Evolutionary conservation across 2,329 filamentous ascomycete genomes (phyloP).

Genomic region (Bipolaris oryzae): DNA sequence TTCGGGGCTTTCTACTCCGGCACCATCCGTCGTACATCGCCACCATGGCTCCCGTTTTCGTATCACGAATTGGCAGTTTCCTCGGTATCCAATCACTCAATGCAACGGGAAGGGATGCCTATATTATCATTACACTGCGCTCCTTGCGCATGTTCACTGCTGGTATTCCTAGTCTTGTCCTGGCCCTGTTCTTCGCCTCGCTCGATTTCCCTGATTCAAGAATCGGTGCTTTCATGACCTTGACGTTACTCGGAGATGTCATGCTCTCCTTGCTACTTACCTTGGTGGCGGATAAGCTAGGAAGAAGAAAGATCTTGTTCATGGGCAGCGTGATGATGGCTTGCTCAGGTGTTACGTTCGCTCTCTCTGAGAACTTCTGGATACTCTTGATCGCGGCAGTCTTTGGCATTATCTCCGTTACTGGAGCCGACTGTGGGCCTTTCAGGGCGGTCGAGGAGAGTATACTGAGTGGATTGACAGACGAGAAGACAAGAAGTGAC

Average conservation of each 20-base stretch:
- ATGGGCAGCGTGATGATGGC: conserved; percentile 47
- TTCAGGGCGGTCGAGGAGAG: conserved; percentile 47
- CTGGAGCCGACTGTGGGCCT: conserved; percentile 44
- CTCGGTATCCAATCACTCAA: conserved; percentile 42
- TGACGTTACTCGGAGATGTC: conserved; percentile 50
- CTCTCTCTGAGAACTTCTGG: conserved; percentile 47
- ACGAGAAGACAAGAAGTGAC: conserved; percentile 44
- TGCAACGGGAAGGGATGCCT: conserved; percentile 45
- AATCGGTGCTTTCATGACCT: conserved; percentile 51
- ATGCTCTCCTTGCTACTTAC: conserved; percentile 45
- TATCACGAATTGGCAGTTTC: conserved; percentile 34
- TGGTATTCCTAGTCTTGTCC: conserved; percentile 47
- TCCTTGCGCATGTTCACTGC: conserved; percentile 45
- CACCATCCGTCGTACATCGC: background rate
- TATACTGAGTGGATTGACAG: conserved; percentile 45
- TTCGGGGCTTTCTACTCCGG: background rate
- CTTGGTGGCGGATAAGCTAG: conserved; percentile 47
- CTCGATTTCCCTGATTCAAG: conserved; percentile 43
- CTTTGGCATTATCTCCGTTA: conserved; percentile 48
- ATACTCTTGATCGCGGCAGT: conserved; percentile 46
- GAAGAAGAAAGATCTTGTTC: conserved; percentile 44
- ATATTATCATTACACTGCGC: conserved; percentile 52
- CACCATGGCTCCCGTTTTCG: conserved; percentile 26
- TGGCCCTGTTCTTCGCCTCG: conserved; percentile 48
- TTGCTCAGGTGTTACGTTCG: conserved; percentile 44